Conservation (phyloP, 371 early-diverging fungal species). For the Rhizomucor miehei region DNA sequence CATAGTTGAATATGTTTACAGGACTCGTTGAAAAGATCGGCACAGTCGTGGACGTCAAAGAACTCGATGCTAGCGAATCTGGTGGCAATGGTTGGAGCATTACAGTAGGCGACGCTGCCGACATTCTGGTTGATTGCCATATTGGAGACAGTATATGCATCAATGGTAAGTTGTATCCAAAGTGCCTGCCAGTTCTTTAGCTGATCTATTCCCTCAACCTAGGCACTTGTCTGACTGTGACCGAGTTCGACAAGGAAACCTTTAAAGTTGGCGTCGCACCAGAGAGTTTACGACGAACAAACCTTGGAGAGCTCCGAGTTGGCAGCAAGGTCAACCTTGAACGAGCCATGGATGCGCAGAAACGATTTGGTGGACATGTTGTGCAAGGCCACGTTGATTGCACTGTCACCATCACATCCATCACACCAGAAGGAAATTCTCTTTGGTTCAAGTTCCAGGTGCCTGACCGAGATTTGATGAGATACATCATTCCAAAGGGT, state of each 20-base stretch:
- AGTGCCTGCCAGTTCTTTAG: background rate
- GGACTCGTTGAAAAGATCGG: slow-evolving; percentile 95
- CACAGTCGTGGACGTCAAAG: slow-evolving; percentile 60
- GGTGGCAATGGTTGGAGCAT: slow-evolving; percentile 90
- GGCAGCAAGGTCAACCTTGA: slow-evolving; percentile 90
- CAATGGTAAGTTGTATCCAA: slow-evolving; percentile 64
- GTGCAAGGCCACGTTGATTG: slow-evolving; percentile 97
- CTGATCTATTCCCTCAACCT: background rate
- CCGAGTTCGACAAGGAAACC: slow-evolving; percentile 74
- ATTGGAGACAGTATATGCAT: slow-evolving; percentile 94
- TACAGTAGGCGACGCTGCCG: slow-evolving; percentile 66
- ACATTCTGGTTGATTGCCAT: slow-evolving; percentile 81
- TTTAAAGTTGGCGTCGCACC: slow-evolving; percentile 94
- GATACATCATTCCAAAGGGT: slow-evolving; percentile 92
- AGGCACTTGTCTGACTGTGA: slow-evolving; percentile 96
- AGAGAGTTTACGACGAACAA: slow-evolving; percentile 89
- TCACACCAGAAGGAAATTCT: slow-evolving; percentile 88
- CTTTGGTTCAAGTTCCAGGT: slow-evolving; percentile 78
- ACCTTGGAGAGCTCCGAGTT: slow-evolving; percentile 76
- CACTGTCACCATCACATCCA: slow-evolving; percentile 69
- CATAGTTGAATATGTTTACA: too few relatives aligned
- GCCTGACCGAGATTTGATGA: slow-evolving; percentile 60
- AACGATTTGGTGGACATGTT: slow-evolving; percentile 95
- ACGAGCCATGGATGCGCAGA: slow-evolving; percentile 82
- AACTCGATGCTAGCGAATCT: slow-evolving; percentile 67